A percentile compares a stretch with the other conserved stretches of the same genome.
Evolutionary conservation across 169 alveolate genomes (phyloP).

Genomic region (Babesia bovis): DNA sequence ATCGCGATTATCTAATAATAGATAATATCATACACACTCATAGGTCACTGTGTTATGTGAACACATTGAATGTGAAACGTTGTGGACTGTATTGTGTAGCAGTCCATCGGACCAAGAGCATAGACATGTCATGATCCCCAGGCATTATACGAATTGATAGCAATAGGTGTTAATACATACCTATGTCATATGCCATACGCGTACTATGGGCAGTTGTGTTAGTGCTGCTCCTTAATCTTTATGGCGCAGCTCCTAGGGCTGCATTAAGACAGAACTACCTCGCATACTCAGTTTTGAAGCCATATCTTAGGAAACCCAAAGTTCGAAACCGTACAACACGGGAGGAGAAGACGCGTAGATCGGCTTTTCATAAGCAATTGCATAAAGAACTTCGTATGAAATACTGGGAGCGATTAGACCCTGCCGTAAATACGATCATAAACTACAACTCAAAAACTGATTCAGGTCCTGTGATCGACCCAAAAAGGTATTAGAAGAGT

Average conservation of each 20-base stretch:
- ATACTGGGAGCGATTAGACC: constrained; percentile 59
- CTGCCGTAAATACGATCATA: constrained; percentile 50
- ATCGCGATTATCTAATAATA: neutral
- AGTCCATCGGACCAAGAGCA: too few relatives aligned
- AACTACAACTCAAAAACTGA: constrained; percentile 37
- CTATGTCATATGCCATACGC: constrained; percentile 4
- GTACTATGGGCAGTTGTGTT: constrained; percentile 9
- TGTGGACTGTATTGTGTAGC: too few relatives aligned
- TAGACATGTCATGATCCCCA: constrained; percentile 11
- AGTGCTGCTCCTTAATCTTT: constrained; percentile 10
- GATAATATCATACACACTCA: neutral
- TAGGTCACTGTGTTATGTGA: too few relatives aligned
- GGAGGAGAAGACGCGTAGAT: constrained; percentile 58
- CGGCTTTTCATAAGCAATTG: constrained; percentile 61
- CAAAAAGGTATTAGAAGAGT: constrained; percentile 39
- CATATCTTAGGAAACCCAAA: constrained; percentile 48
- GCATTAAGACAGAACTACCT: constrained; percentile 11
- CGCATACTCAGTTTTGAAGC: constrained; percentile 40
- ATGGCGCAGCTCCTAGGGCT: neutral
- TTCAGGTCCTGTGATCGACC: constrained; percentile 36
- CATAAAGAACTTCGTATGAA: constrained; percentile 63
- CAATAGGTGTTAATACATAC: constrained; percentile 8
- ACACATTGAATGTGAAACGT: too few relatives aligned
- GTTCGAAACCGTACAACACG: constrained; percentile 50
- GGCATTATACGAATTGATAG: neutral